Conservation (phyloP, 2,329 filamentous ascomycete species). For the Lachnellula suecica region DNA sequence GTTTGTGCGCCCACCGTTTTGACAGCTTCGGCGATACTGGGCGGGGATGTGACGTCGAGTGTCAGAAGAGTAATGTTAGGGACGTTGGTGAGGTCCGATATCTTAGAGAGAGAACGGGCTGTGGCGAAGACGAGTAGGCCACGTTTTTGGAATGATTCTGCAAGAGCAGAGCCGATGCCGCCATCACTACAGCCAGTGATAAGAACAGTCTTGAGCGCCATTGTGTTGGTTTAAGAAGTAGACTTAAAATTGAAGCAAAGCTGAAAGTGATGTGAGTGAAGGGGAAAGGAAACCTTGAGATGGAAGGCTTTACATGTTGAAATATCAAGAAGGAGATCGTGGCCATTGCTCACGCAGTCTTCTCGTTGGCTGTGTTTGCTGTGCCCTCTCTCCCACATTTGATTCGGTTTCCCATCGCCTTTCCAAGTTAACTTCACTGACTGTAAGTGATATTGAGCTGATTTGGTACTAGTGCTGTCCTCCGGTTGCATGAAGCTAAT, state of each 20-base stretch:
- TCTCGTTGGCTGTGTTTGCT: too few species aligned
- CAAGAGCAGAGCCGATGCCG: slow-evolving; percentile 38
- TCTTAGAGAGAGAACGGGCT: slow-evolving; percentile 35
- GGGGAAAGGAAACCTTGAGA: too few species aligned
- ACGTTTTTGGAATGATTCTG: slow-evolving; percentile 34
- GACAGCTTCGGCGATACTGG: slow-evolving; percentile 34
- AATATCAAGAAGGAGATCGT: too few species aligned
- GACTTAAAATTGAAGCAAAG: too few species aligned
- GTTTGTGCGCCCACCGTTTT: slow-evolving; percentile 32
- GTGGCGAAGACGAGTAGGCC: slow-evolving; percentile 39
- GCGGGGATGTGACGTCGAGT: slow-evolving; percentile 39
- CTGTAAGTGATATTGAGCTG: too few species aligned
- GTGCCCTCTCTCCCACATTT: too few species aligned
- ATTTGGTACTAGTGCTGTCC: neutral
- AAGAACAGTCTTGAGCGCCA: slow-evolving; percentile 28
- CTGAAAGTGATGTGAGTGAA: too few species aligned
- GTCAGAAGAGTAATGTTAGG: slow-evolving; percentile 30
- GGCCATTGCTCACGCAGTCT: too few species aligned
- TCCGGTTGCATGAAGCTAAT: neutral
- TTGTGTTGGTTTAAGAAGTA: too few species aligned
- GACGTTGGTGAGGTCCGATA: slow-evolving; percentile 20
- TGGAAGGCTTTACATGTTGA: too few species aligned
- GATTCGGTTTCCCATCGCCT: too few species aligned
- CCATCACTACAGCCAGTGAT: slow-evolving; percentile 39
- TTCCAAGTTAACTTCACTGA: too few species aligned